These are phyloP conservation scores for Thraustochytrium sp. DNA, from an alignment of 352 stramenopile species.

Conservation along the genomic window DNA sequence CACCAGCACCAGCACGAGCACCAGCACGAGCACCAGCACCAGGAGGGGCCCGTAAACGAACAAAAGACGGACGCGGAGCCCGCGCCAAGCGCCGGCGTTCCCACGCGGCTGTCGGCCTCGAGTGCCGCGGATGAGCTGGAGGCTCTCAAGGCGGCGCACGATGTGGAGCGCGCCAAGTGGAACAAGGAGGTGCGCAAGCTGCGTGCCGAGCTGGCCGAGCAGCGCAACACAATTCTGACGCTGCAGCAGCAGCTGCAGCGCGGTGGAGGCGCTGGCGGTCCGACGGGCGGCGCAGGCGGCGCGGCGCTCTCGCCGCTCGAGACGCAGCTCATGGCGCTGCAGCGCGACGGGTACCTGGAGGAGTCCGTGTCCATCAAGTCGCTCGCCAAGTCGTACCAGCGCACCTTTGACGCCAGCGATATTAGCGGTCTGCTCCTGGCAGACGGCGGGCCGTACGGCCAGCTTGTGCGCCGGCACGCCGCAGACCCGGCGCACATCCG, in stretches of 20 bases:
- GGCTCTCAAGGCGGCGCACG: not conserved
- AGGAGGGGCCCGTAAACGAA: too few relatives aligned
- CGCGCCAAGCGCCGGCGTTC: too few relatives aligned
- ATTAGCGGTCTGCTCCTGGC: not conserved
- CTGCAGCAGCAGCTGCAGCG: too few relatives aligned
- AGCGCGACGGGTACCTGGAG: constrained; percentile 26
- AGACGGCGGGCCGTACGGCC: not conserved
- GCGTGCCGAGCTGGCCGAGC: constrained; percentile 9
- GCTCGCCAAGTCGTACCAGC: not conserved
- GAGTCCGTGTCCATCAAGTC: not conserved
- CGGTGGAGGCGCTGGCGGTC: not conserved
- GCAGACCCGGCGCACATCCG: constrained; percentile 4
- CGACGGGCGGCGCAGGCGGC: not conserved
- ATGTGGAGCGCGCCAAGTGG: not conserved
- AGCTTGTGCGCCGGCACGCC: not conserved
- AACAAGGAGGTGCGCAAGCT: constrained; percentile 3
- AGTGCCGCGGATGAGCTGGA: not conserved
- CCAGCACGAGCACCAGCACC: too few relatives aligned
- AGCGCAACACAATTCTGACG: not conserved
- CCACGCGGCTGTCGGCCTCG: too few relatives aligned
- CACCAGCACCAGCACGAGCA: not conserved
- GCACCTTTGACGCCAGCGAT: not conserved
- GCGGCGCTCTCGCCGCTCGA: constrained; percentile 11
- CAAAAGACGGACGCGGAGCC: too few relatives aligned
- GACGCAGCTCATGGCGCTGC: not conserved